Evolutionary conservation across 768 basidiomycete genomes (phyloP).

Genomic region (Rhizopogon rudus): DNA sequence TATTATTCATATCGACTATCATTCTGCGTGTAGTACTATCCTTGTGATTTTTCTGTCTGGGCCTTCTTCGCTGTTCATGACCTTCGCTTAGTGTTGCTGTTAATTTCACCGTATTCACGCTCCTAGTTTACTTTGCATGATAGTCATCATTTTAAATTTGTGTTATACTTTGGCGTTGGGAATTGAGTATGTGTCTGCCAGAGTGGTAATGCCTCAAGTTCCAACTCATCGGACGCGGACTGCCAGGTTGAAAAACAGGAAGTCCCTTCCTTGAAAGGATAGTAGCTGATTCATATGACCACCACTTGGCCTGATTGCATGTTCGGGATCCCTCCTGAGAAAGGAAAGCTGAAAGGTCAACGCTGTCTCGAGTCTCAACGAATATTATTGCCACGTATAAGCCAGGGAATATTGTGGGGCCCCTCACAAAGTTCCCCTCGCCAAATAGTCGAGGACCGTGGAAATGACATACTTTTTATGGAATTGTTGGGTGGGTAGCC

Average conservation of each 20-base stretch:
- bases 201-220: not conserved
- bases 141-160: not conserved
- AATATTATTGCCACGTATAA: not conserved
- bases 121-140: conserved; percentile 6
- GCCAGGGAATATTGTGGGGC: no score
- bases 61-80: conserved; percentile 4
- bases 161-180: not conserved
- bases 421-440: no score
- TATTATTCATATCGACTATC: conserved; percentile 30
- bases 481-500: not conserved
- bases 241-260: not conserved
- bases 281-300: no score
- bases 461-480: not conserved
- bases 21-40: conserved; percentile 16
- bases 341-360: no score
- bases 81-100: conserved; percentile 2
- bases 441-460: not conserved
- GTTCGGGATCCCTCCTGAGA: no score
- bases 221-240: not conserved
- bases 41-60: conserved; percentile 7
- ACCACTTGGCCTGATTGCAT: no score
- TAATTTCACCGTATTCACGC: conserved; percentile 11
- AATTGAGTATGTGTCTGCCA: not conserved
- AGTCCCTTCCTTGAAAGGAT: no score
- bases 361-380: no score